phyloP scores from a whole-genome alignment of 163 green algal species.

The Chloroidium sp. region DNA sequence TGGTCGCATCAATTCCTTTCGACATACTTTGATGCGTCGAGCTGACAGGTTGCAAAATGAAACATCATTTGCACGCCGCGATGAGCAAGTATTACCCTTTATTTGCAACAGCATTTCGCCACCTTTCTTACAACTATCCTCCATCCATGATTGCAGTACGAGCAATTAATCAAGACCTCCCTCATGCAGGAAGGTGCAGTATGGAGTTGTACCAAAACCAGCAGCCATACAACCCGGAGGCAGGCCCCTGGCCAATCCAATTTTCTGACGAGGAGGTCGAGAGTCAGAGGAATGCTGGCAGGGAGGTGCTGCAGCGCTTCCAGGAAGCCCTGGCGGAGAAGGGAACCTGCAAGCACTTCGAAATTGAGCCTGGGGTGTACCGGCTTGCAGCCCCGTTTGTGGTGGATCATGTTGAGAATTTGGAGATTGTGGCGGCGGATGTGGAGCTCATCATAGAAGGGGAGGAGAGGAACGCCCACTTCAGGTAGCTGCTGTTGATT shows the following conservation, averaged over 20 bases:
- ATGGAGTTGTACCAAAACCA: neutral
- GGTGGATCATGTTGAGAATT: neutral
- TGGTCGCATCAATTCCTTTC: too few species aligned
- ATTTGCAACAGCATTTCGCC: too few species aligned
- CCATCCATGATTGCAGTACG: too few species aligned
- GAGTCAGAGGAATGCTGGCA: neutral
- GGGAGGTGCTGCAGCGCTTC: neutral
- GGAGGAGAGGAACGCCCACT: neutral
- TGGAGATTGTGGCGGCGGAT: neutral
- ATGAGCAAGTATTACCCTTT: too few species aligned
- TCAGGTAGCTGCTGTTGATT: neutral
- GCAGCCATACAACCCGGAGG: neutral
- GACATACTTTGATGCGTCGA: too few species aligned
- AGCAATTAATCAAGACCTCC: too few species aligned
- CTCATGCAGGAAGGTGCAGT: neutral
- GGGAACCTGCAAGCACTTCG: neutral
- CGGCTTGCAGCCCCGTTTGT: neutral
- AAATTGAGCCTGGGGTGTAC: neutral
- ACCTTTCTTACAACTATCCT: too few species aligned
- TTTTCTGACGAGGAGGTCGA: neutral
- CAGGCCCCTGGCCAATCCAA: neutral
- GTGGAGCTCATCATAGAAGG: neutral
- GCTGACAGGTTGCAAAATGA: too few species aligned
- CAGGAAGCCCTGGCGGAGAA: neutral
- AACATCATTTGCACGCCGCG: too few species aligned